phyloP scores from a whole-genome alignment of 805 yeast species.

The Barnettozyma wickerhamii region DNA sequence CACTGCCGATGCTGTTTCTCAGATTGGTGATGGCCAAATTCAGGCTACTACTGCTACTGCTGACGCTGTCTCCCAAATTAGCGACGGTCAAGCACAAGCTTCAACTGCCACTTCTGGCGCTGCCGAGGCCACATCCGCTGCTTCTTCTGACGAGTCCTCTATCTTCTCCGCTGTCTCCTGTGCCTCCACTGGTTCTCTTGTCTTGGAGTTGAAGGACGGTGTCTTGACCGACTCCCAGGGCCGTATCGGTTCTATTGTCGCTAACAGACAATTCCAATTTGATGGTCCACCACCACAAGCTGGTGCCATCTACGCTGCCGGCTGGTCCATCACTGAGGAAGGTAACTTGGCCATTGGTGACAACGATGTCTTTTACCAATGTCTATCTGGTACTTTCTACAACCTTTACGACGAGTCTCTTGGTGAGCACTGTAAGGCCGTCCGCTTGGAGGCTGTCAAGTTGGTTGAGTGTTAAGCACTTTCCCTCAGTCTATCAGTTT shows the following conservation, averaged over 20 bases:
- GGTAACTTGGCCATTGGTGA: slow-evolving; percentile 62
- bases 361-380: slow-evolving; percentile 61
- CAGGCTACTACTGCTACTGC: slow-evolving; percentile 8
- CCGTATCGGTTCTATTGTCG: slow-evolving; percentile 18
- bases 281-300: slow-evolving; percentile 88
- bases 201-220: slow-evolving; percentile 5
- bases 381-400: slow-evolving; percentile 73
- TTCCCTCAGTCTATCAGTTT: neutral
- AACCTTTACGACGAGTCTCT: slow-evolving; percentile 65
- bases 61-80: slow-evolving; percentile 3
- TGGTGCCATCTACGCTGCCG: slow-evolving; percentile 66
- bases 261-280: slow-evolving; percentile 59
- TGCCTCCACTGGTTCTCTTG: slow-evolving; percentile 6
- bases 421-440: slow-evolving; percentile 60
- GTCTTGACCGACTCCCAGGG: slow-evolving; percentile 13
- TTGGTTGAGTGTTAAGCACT: slow-evolving; percentile 51
- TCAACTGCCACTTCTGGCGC: slow-evolving; percentile 2
- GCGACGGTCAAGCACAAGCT: slow-evolving; percentile 6
- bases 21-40: slow-evolving; percentile 11
- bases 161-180: slow-evolving; percentile 1
- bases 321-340: slow-evolving; percentile 54
- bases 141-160: slow-evolving; percentile 1
- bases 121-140: neutral
- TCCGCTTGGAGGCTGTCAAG: slow-evolving; percentile 54
- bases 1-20: slow-evolving; percentile 60